These are phyloP conservation scores for Halteria grandinella DNA, from an alignment of 73 alveolate genomes.

Conservation along the genomic window DNA sequence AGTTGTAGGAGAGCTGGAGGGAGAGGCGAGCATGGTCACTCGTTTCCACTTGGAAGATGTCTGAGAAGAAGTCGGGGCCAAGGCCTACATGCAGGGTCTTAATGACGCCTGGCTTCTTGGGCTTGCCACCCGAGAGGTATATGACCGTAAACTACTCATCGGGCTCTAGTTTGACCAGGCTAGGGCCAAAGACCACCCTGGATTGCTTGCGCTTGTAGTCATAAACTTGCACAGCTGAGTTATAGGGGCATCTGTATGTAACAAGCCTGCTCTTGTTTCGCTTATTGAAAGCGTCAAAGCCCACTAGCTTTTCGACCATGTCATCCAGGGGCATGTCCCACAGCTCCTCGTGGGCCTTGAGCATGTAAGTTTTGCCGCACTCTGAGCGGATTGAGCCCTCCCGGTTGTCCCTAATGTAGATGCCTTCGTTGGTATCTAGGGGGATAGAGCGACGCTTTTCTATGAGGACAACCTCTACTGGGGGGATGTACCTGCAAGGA, in stretches of 20 bases:
- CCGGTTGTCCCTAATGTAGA: conserved; percentile 84
- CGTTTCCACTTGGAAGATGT: conserved; percentile 81
- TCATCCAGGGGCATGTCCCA: conserved; percentile 80
- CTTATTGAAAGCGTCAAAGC: conserved; percentile 4
- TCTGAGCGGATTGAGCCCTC: conserved; percentile 79
- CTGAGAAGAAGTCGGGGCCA: conserved; percentile 93
- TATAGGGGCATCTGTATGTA: conserved; percentile 77
- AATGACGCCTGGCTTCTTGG: conserved; percentile 82
- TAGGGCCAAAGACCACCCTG: conserved; percentile 85
- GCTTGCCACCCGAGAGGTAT: conserved; percentile 82
- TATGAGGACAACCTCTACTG: conserved; percentile 74
- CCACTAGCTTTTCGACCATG: conserved; percentile 72
- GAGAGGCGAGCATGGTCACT: conserved; percentile 84
- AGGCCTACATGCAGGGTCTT: conserved; percentile 78
- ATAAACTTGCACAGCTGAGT: conserved; percentile 82
- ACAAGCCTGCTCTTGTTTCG: conserved; percentile 70
- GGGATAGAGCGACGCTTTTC: conserved; percentile 79
- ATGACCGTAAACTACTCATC: conserved; percentile 84
- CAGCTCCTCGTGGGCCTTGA: conserved; percentile 86
- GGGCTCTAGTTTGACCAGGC: conserved; percentile 76
- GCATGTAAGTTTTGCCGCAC: conserved; percentile 83
- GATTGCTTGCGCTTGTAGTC: conserved; percentile 78
- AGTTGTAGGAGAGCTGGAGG: conserved; percentile 79
- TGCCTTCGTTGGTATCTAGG: conserved; percentile 84
- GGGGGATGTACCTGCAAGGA: conserved; percentile 82